Evolutionary conservation across 1,284 basidiomycete species (phyloP).

Genomic region (Anthracocystis panici-leucophaei): DNA sequence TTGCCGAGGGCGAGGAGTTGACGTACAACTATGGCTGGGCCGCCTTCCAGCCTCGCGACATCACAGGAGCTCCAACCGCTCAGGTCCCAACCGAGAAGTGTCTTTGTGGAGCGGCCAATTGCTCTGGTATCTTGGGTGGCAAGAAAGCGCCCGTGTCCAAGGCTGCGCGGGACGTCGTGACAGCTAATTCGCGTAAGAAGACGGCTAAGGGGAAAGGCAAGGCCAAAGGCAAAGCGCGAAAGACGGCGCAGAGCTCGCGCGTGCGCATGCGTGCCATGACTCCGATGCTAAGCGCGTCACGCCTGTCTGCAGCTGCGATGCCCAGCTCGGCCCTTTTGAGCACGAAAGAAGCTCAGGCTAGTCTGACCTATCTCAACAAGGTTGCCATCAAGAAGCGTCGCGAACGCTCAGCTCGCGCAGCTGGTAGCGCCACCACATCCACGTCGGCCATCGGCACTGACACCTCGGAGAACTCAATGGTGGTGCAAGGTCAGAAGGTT

Average conservation of each 20-base stretch:
- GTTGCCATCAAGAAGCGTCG: slow-evolving; percentile 29
- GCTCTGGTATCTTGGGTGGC: slow-evolving; percentile 58
- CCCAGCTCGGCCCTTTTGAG: slow-evolving; percentile 14
- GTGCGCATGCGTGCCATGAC: slow-evolving; percentile 27
- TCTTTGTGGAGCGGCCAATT: slow-evolving; percentile 59
- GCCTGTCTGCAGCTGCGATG: slow-evolving; percentile 30
- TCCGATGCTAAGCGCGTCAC: slow-evolving; percentile 25
- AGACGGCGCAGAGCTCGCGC: slow-evolving; percentile 12
- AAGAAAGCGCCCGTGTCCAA: slow-evolving; percentile 42
- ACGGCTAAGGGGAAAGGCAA: slow-evolving; percentile 33
- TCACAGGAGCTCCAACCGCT: slow-evolving; percentile 42
- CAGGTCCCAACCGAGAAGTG: slow-evolving; percentile 43
- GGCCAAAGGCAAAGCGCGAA: slow-evolving; percentile 23
- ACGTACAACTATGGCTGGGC: slow-evolving; percentile 67
- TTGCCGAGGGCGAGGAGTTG: slow-evolving; percentile 63
- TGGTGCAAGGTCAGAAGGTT: not conserved
- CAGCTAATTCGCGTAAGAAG: slow-evolving; percentile 33
- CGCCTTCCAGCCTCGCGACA: slow-evolving; percentile 53
- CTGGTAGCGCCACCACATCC: slow-evolving; percentile 1
- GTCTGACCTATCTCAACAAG: slow-evolving; percentile 13
- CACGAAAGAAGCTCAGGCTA: slow-evolving; percentile 17
- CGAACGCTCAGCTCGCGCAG: slow-evolving; percentile 16
- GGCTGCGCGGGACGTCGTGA: not conserved
- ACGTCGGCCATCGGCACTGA: not conserved
- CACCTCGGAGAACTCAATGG: not conserved